phyloP scores from a whole-genome alignment of 2,329 filamentous ascomycete species.

The Colletotrichum endophyticum region DNA sequence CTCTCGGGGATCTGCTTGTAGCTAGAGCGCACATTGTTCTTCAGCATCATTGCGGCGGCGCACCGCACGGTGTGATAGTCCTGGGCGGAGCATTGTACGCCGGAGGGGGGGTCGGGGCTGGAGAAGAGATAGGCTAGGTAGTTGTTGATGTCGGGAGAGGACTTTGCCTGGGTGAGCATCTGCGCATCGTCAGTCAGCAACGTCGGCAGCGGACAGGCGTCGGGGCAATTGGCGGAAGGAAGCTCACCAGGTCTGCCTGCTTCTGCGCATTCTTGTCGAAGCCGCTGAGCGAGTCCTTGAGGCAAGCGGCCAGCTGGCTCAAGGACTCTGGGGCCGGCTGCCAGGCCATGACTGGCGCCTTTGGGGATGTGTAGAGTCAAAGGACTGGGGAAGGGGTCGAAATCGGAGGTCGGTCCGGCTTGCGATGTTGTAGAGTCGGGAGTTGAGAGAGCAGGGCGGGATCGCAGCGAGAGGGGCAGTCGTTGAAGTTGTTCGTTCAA shows the following conservation, averaged over 20 bases:
- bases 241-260: slow-evolving; percentile 82
- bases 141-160: slow-evolving; percentile 93
- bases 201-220: neutral
- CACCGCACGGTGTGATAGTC: slow-evolving; percentile 81
- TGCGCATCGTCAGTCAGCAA: slow-evolving; percentile 42
- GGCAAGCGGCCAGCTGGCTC: slow-evolving; percentile 84
- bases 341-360: slow-evolving; percentile 76
- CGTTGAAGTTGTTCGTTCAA: slow-evolving; percentile 13
- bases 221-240: neutral
- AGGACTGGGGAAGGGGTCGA: slow-evolving; percentile 8
- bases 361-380: slow-evolving; percentile 12
- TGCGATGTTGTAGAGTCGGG: neutral
- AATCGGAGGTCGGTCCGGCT: slow-evolving; percentile 6
- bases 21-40: slow-evolving; percentile 83
- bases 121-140: slow-evolving; percentile 93
- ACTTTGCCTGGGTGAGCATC: slow-evolving; percentile 92
- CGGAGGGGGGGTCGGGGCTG: slow-evolving; percentile 66
- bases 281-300: slow-evolving; percentile 90
- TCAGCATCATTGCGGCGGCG: slow-evolving; percentile 91
- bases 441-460: neutral
- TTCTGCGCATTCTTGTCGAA: slow-evolving; percentile 82
- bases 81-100: slow-evolving; percentile 60
- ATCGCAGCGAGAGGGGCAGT: slow-evolving; percentile 15
- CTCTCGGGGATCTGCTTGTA: slow-evolving; percentile 78
- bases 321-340: slow-evolving; percentile 87